Conservation (phyloP, 2,329 filamentous ascomycete species). For the Apiospora malaysiana region DNA sequence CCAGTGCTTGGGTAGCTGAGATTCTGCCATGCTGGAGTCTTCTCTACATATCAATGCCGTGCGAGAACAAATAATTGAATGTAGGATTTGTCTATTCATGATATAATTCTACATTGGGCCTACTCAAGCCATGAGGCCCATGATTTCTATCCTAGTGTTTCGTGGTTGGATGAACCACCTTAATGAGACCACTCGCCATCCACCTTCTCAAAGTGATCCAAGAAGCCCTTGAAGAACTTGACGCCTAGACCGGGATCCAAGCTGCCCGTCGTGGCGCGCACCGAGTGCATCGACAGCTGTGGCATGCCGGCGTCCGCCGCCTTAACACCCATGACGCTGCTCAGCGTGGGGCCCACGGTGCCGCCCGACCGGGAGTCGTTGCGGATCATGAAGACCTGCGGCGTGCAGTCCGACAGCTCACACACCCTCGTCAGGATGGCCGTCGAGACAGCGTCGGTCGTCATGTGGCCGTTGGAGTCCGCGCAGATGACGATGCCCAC, state of each 20-base stretch:
- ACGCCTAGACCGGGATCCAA: constrained; percentile 88
- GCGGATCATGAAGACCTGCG: constrained; percentile 93
- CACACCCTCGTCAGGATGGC: constrained; percentile 81
- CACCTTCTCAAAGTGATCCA: constrained; percentile 84
- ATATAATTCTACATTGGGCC: no score
- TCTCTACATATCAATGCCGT: no score
- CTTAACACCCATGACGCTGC: constrained; percentile 78
- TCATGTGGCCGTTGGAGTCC: constrained; percentile 95
- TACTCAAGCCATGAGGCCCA: neutral
- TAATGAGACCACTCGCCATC: constrained; percentile 73
- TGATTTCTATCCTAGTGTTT: neutral
- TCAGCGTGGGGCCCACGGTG: constrained; percentile 93
- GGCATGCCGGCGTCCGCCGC: constrained; percentile 88
- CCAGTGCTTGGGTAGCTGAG: neutral
- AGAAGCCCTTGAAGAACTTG: constrained; percentile 86
- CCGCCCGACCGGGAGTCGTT: constrained; percentile 91
- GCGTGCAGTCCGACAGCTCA: constrained; percentile 70
- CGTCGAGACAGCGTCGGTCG: constrained; percentile 86
- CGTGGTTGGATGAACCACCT: neutral
- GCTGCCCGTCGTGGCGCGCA: constrained; percentile 85
- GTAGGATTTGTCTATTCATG: no score
- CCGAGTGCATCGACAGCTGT: constrained; percentile 92
- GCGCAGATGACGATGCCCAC: constrained; percentile 80
- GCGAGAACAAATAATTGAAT: no score
- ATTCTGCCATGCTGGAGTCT: neutral